These are phyloP conservation scores for Kuraishia cidri DNA, from an alignment of 805 yeast species.

Conservation along the genomic window DNA sequence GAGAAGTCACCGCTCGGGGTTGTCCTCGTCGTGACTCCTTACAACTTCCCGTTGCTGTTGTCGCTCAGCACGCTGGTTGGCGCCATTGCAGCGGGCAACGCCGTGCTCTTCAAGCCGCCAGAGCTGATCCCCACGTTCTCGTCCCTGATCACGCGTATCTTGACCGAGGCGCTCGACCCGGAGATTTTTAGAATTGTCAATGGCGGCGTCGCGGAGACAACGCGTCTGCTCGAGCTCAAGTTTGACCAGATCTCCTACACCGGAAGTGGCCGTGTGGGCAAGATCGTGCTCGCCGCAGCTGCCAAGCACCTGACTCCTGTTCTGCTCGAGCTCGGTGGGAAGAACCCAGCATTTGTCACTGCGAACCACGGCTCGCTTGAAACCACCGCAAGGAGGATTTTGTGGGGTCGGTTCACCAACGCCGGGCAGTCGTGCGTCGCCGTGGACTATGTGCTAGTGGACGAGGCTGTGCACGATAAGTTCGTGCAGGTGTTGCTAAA, in stretches of 20 bases:
- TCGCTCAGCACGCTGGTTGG: slow-evolving; percentile 60
- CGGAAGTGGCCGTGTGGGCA: slow-evolving; percentile 73
- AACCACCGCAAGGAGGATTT: slow-evolving; percentile 47
- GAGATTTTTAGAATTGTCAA: slow-evolving; percentile 54
- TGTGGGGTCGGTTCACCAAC: slow-evolving; percentile 73
- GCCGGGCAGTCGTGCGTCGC: slow-evolving; percentile 91
- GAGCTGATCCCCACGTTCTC: slow-evolving; percentile 65
- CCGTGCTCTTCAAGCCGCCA: slow-evolving; percentile 67
- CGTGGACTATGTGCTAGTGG: slow-evolving; percentile 75
- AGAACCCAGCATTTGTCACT: slow-evolving; percentile 75
- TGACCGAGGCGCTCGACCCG: slow-evolving; percentile 44
- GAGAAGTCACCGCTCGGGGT: slow-evolving; percentile 50
- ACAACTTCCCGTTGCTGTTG: slow-evolving; percentile 70
- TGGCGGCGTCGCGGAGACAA: slow-evolving; percentile 63
- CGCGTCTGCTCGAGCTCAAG: slow-evolving; percentile 43
- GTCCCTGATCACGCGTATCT: slow-evolving; percentile 41
- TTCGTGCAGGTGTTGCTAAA: slow-evolving; percentile 32
- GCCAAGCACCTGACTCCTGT: slow-evolving; percentile 80
- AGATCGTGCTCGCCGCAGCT: slow-evolving; percentile 68
- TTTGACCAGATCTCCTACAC: slow-evolving; percentile 84
- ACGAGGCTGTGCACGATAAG: slow-evolving; percentile 42
- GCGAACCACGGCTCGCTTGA: slow-evolving; percentile 33
- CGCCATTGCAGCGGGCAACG: slow-evolving; percentile 82
- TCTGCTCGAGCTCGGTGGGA: slow-evolving; percentile 84
- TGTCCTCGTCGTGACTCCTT: slow-evolving; percentile 68